Evolutionary conservation across 176 grass and related monocot species (phyloP).

Genomic region (Poa annua): DNA sequence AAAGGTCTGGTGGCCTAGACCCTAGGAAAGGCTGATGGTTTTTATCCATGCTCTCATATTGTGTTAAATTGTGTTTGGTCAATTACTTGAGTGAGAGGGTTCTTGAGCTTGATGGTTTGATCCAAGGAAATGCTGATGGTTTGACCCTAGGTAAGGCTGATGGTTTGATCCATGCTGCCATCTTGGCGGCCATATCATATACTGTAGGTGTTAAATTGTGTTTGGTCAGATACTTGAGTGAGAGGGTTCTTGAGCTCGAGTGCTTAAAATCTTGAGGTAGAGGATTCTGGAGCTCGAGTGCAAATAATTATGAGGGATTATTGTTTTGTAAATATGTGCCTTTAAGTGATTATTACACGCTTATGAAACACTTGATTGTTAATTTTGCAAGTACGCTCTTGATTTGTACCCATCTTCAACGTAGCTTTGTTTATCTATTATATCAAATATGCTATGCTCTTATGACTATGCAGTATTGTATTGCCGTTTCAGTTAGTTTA

Average conservation of each 20-base stretch:
- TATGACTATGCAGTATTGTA: background rate
- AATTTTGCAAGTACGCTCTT: too few relatives aligned
- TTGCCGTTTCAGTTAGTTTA: background rate
- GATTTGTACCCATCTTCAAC: background rate
- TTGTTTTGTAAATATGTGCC: too few relatives aligned
- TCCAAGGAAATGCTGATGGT: too few relatives aligned
- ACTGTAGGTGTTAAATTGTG: background rate
- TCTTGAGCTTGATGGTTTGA: background rate
- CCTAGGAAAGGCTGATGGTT: background rate
- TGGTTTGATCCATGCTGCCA: background rate
- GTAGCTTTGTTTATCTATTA: background rate
- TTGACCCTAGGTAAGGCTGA: background rate
- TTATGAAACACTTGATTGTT: too few relatives aligned
- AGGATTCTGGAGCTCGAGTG: too few relatives aligned
- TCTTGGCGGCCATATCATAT: too few relatives aligned
- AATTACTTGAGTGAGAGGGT: conserved; percentile 9
- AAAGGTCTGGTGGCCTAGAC: too few relatives aligned
- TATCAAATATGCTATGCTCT: background rate
- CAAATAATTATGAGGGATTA: too few relatives aligned
- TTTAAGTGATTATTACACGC: too few relatives aligned
- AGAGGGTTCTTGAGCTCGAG: too few relatives aligned
- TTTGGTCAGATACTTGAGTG: background rate
- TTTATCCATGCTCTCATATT: background rate
- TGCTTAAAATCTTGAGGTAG: too few relatives aligned
- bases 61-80: background rate